Conservation (phyloP, 768 basidiomycete species). For the Serendipita sp. region DNA sequence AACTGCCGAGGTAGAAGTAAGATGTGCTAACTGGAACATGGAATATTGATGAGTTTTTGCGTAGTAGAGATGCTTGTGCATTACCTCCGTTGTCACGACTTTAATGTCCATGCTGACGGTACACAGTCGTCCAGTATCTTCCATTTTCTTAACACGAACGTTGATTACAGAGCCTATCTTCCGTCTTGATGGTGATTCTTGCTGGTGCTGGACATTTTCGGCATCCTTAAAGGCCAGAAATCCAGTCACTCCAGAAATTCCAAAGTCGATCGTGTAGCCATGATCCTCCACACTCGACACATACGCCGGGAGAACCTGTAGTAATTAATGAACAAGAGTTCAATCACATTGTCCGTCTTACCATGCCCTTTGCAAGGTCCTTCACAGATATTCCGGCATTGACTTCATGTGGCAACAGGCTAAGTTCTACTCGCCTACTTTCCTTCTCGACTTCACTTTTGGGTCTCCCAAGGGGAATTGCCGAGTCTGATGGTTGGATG, state of each 20-base stretch:
- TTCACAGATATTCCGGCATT: constrained; percentile 63
- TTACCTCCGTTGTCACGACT: constrained; percentile 40
- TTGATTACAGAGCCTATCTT: constrained; percentile 52
- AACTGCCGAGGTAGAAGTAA: constrained; percentile 60
- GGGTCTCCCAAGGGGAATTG: constrained; percentile 30
- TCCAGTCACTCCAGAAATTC: constrained; percentile 58
- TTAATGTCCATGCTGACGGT: constrained; percentile 42
- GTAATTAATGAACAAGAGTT: constrained; percentile 11
- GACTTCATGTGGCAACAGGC: constrained; percentile 66
- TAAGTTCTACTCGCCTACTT: constrained; percentile 70
- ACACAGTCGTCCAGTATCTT: constrained; percentile 66
- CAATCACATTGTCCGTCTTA: constrained; percentile 26
- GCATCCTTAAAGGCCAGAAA: constrained; percentile 72
- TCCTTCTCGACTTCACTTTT: constrained; percentile 51
- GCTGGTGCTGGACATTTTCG: constrained; percentile 22
- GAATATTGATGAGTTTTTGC: background rate
- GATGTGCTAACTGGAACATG: constrained; percentile 42
- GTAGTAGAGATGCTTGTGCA: background rate
- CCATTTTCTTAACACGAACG: constrained; percentile 46
- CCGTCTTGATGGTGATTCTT: constrained; percentile 21
- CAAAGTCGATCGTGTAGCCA: constrained; percentile 81
- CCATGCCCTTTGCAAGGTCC: constrained; percentile 62
- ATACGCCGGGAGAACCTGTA: constrained; percentile 56
- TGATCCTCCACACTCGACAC: constrained; percentile 85
- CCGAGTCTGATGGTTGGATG: constrained; percentile 28